Conservation (phyloP, 2,329 filamentous ascomycete genomes). For the Coniochaeta prunicola region DNA sequence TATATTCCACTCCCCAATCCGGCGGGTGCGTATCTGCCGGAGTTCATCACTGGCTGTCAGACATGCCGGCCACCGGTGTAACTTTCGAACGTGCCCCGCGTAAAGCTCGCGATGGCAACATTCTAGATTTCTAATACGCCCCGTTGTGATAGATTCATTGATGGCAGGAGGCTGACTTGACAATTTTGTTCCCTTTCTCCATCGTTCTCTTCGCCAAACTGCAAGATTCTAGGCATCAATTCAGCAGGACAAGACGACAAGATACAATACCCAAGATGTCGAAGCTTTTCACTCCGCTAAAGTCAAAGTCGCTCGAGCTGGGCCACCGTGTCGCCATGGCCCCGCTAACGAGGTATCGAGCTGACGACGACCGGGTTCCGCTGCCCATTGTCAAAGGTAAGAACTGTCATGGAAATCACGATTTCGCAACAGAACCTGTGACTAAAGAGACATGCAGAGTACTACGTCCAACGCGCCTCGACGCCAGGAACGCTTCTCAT, state of each 20-base stretch:
- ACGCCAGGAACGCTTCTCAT: conserved; percentile 31
- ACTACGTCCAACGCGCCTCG: conserved; percentile 32
- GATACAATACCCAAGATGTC: background rate
- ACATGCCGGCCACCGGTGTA: background rate
- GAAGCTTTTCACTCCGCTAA: conserved; percentile 31
- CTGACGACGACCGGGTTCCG: conserved; percentile 20
- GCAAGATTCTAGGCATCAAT: background rate
- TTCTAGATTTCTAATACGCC: background rate
- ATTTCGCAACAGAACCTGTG: background rate
- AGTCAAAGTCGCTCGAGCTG: conserved; percentile 34
- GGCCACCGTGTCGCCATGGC: conserved; percentile 43
- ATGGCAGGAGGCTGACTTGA: background rate
- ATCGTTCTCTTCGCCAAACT: no score
- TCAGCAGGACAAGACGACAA: background rate
- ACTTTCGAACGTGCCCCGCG: no score
- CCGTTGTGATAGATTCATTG: background rate
- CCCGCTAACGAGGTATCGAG: conserved; percentile 45
- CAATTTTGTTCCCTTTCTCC: background rate
- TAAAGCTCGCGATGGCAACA: background rate
- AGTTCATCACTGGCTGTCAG: background rate
- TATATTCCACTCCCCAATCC: background rate
- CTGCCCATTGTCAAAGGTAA: conserved; percentile 20
- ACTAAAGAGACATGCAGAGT: conserved; percentile 17
- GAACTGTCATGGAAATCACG: background rate
- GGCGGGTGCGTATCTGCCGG: background rate